phyloP scores from a whole-genome alignment of 768 basidiomycete genomes.

The Pleurotus citrinopileatus region DNA sequence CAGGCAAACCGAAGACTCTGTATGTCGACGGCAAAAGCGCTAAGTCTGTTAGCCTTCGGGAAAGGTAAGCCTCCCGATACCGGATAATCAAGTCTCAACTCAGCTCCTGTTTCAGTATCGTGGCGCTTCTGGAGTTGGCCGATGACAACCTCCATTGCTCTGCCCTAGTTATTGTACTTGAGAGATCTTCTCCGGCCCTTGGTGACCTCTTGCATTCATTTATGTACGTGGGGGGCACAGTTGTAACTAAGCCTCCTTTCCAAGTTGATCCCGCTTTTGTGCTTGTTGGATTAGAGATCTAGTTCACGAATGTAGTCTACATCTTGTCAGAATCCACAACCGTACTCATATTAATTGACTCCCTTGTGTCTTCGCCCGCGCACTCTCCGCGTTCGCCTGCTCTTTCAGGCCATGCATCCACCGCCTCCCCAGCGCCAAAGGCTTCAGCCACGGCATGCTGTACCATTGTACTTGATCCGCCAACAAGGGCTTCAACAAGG shows the following conservation, averaged over 20 bases:
- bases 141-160: conserved; percentile 80
- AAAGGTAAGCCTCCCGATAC: conserved; percentile 58
- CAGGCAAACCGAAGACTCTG: conserved; percentile 68
- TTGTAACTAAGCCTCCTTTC: conserved; percentile 80
- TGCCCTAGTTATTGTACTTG: conserved; percentile 76
- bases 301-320: conserved; percentile 1
- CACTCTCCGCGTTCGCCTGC: too few species aligned
- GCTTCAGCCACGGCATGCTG: too few species aligned
- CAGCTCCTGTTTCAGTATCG: conserved; percentile 49
- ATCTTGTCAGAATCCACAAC: too few species aligned
- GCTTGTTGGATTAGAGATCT: conserved; percentile 85
- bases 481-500: too few species aligned
- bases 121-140: conserved; percentile 83
- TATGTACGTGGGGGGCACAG: conserved; percentile 89
- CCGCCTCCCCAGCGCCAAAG: too few species aligned
- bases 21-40: conserved; percentile 87
- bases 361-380: too few species aligned
- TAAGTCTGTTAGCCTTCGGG: conserved; percentile 72
- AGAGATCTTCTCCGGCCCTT: conserved; percentile 67
- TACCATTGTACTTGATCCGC: too few species aligned
- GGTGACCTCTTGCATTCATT: conserved; percentile 81
- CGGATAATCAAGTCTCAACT: conserved; percentile 9
- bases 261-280: conserved; percentile 74
- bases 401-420: too few species aligned
- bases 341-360: too few species aligned